Evolutionary conservation across 495 filamentous ascomycete species (phyloP), one percentile per base, ranked within the genome.

Genomic region (Neurospora intermedia): DNA sequence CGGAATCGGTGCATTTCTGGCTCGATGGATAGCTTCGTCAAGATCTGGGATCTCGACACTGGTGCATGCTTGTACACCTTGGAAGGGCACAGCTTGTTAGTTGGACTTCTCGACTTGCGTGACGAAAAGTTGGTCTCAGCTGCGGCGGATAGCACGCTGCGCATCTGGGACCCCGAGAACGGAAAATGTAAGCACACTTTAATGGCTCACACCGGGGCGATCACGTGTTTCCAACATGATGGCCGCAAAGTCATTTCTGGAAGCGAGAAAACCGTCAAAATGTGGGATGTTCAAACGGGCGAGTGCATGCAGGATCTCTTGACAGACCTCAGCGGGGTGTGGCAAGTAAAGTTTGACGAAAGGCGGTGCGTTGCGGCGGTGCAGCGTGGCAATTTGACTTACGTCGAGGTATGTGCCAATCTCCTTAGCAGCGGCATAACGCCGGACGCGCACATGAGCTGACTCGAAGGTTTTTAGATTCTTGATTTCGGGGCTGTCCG

Each of bases 191-290:
- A 93, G 81, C 92, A 89, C 77, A 94, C 89, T 20, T 83, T 99
- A 72, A 93, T 90, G 73, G 96, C 96, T 0, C 96, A 99, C 76
- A 98, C 94, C 4, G 96, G 94, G 69, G 96, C 96, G 18, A 99
- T 99, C 75, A 99, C 96, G 18, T 99, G 96, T 82, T 99, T 99
- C 83, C 96, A 98, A 80, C 96, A 99, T 76, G 96, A 99, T 79
- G 94, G 91, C 0, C 91, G 95, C 75, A 99, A 98, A 77, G 94
- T 99, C 69, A 95, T 99, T 71, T 97, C 93, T 46, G 96, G 96
- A 54, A 96, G 93, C 70, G 96, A 99, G 80, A 89, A 94, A 76
- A 97, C 93, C 27, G 83, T 99, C 74, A 99, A 99, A 85, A 96
- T 99, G 93, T 99, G 96, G 96, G 93, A 98, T 81, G 91, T 97